Evolutionary conservation across 2,329 filamentous ascomycete genomes (phyloP), one percentile per base, ranked within the genome.

Genomic region (Aspergillus candidus): DNA sequence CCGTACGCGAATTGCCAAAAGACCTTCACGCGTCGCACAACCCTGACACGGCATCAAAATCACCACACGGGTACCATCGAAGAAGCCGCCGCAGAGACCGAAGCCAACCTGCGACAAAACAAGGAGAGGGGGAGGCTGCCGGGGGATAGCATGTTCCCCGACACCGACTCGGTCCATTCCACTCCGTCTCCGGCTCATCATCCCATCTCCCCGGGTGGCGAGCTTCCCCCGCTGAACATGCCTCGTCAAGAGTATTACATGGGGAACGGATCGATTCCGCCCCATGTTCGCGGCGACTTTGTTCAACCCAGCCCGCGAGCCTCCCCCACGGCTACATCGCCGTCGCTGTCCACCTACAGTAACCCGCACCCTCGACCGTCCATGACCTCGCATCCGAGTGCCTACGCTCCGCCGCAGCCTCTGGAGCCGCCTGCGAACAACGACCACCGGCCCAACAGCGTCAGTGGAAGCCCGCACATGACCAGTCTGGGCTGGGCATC

Each of bases 1-100:
- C 90, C 90, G 1, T 97, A 93, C 59, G 90, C 89, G 47, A 90
- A 96, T 66, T 98, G 93, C 68, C 90, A 97, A 63, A 97, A 97
- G 77, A 97, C 91, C 0, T 98, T 98, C 61, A 98, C 93, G 8
- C 84, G 93, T 45, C 85, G 91, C 52, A 97, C 93, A 1, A 97
- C 93, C 3, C 74, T 98, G 49, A 98, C 91, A 2, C 82, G 93
- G 40, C 93, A 98, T 64, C 89, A 96, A 69, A 95, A 94, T 57
- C 88, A 94, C 59, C 93, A 97, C 66, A 94, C 86, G 14, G 93
- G 91, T 34, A 96, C 90, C 0, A 86, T 96, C 12, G 91, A 96
- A 65, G 91, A 97, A 66, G 88, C 91, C 7, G 89, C 89, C 2
- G 87, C 83, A 3, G 88, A 89, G 4, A 95, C 89, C 0, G 89